A percentile compares a stretch with the other conserved stretches of the same genome.
Evolutionary conservation across 768 basidiomycete species (phyloP).

Genomic region (Dioszegia crocea): DNA sequence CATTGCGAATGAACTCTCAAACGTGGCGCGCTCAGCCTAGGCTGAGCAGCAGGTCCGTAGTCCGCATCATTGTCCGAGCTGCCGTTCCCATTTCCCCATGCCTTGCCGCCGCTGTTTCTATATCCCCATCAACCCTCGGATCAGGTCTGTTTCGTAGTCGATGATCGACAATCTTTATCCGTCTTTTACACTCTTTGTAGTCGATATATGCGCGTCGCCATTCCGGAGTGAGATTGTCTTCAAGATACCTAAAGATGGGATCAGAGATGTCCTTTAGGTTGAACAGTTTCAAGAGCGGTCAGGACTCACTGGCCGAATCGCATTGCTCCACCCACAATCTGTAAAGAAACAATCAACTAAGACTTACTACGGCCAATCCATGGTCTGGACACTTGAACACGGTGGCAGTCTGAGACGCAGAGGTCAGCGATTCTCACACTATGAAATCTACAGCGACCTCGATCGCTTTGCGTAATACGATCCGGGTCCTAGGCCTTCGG

Average conservation of each 20-base stretch:
- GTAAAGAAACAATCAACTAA: no score
- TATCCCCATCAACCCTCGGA: background rate
- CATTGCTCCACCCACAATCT: no score
- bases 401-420: no score
- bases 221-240: slow-evolving; percentile 45
- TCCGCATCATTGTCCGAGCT: slow-evolving; percentile 62
- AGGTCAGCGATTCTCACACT: no score
- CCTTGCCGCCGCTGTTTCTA: background rate
- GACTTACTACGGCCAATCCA: no score
- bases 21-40: slow-evolving; percentile 17
- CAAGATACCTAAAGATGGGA: slow-evolving; percentile 33
- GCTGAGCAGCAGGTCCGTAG: slow-evolving; percentile 39
- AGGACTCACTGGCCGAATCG: slow-evolving; percentile 33
- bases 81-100: slow-evolving; percentile 62
- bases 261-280: slow-evolving; percentile 9
- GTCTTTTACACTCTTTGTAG: slow-evolving; percentile 47
- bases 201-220: slow-evolving; percentile 51
- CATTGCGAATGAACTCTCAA: no score
- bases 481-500: no score
- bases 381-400: no score
- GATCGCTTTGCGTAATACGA: no score
- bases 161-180: slow-evolving; percentile 40
- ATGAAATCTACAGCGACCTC: no score
- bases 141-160: slow-evolving; percentile 25
- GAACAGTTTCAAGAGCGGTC: no score